Conservation (phyloP, 495 filamentous ascomycete species). For the Aspergillus kassunensis region DNA sequence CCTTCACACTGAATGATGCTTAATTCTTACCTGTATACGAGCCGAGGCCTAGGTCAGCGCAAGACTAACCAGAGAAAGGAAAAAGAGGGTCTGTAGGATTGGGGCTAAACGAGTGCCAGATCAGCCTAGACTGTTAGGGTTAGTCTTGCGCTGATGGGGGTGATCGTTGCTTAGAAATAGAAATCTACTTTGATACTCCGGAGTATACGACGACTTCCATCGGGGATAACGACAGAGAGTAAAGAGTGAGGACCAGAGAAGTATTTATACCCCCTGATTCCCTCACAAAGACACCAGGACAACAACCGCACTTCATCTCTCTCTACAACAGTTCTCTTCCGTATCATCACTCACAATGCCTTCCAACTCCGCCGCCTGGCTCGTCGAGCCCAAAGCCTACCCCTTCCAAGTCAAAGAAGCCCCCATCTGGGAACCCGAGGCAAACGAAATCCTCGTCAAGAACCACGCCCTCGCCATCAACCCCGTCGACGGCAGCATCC, state of each 20-base stretch:
- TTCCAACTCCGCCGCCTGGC: conserved; percentile 36
- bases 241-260: no score
- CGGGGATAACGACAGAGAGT: no score
- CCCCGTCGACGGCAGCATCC: conserved; percentile 35
- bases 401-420: conserved; percentile 34
- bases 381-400: conserved; percentile 20
- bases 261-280: no score
- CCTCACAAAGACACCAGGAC: no score
- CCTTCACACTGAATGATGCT: no score
- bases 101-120: no score
- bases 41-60: no score
- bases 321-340: not conserved
- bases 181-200: no score
- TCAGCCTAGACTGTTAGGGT: not conserved
- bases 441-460: conserved; percentile 32
- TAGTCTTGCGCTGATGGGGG: not conserved
- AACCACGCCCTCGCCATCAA: conserved; percentile 41
- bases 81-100: no score
- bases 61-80: no score
- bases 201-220: no score
- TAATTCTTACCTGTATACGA: no score
- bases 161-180: not conserved
- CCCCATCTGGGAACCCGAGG: conserved; percentile 26
- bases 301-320: not conserved
- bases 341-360: not conserved